Conservation (phyloP, 1,284 basidiomycete species). For the Melampsora occidentalis region DNA sequence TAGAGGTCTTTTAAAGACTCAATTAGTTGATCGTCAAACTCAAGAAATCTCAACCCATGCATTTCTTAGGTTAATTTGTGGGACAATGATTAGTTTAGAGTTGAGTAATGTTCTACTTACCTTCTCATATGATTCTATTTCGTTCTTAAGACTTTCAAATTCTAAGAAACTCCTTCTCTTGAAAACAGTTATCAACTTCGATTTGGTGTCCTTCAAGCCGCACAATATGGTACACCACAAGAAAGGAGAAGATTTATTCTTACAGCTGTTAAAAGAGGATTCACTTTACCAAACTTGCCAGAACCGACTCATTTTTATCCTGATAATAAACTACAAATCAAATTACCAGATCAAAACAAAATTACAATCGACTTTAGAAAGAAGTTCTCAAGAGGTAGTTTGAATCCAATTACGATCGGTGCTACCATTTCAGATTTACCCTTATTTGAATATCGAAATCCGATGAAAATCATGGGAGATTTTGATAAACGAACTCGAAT, state of each 20-base stretch:
- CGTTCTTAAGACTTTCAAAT: too few relatives aligned
- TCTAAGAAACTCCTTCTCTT: too few relatives aligned
- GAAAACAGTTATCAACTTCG: conserved; percentile 27
- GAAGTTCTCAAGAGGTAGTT: background rate
- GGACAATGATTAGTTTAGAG: conserved; percentile 27
- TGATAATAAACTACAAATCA: conserved; percentile 9
- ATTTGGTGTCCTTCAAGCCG: conserved; percentile 34
- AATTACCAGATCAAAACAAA: conserved; percentile 6
- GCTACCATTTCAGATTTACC: conserved; percentile 32
- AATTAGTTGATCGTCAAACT: conserved; percentile 9
- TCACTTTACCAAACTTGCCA: background rate
- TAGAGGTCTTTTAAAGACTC: conserved; percentile 27
- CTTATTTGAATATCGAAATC: conserved; percentile 30
- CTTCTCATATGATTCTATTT: too few relatives aligned
- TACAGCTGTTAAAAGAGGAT: conserved; percentile 3
- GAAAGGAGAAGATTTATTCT: conserved; percentile 27
- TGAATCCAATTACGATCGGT: conserved; percentile 11
- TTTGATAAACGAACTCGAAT: background rate
- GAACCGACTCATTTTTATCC: conserved; percentile 30
- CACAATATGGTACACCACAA: conserved; percentile 32
- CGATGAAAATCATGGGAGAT: conserved; percentile 4
- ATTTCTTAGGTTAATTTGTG: conserved; percentile 23
- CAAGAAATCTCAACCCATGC: conserved; percentile 3
- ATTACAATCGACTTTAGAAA: background rate
- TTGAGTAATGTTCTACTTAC: background rate